Percentiles rank a stretch among this genome's conserved stretches.
Evolutionary conservation across 1,284 basidiomycete genomes (phyloP).

Genomic region (Exsudoporus floridanus): DNA sequence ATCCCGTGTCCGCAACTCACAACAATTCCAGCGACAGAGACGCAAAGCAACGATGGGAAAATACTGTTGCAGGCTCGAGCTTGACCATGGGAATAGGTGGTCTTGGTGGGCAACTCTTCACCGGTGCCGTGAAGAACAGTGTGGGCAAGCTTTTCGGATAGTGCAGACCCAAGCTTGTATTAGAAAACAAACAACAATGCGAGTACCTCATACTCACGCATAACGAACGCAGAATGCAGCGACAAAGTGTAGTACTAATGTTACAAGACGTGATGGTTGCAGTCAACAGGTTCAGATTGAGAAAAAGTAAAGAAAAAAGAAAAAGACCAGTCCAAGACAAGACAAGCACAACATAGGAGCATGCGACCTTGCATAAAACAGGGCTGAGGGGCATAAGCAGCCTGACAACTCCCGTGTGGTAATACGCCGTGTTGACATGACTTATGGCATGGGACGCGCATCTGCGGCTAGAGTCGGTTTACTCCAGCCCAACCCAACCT

Average conservation of each 20-base stretch:
- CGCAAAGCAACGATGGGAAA: slow-evolving; percentile 83
- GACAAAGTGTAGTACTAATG: slow-evolving; percentile 28
- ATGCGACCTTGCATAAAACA: slow-evolving; percentile 17
- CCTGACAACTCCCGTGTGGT: slow-evolving; percentile 11
- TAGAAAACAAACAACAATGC: slow-evolving; percentile 10
- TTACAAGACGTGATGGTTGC: slow-evolving; percentile 30
- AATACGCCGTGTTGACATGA: slow-evolving; percentile 11
- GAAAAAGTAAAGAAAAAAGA: background rate
- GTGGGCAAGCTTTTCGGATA: slow-evolving; percentile 72
- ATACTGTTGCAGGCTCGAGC: slow-evolving; percentile 57
- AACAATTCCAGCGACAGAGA: slow-evolving; percentile 70
- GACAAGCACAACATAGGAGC: slow-evolving; percentile 17
- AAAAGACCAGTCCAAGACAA: slow-evolving; percentile 24
- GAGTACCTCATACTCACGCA: slow-evolving; percentile 9
- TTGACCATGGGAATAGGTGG: slow-evolving; percentile 70
- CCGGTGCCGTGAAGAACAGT: slow-evolving; percentile 76
- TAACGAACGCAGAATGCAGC: slow-evolving; percentile 6
- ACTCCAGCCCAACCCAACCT: slow-evolving; percentile 65
- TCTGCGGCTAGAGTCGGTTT: slow-evolving; percentile 12
- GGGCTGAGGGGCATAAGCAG: slow-evolving; percentile 5
- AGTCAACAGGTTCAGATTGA: slow-evolving; percentile 16
- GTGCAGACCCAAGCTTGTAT: background rate
- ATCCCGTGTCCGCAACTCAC: slow-evolving; percentile 12
- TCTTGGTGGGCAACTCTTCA: slow-evolving; percentile 76
- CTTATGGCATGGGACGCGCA: slow-evolving; percentile 9